These are phyloP conservation scores for Gigaspora rosea DNA, from an alignment of 192 early-diverging fungal genomes.

Conservation along the genomic window DNA sequence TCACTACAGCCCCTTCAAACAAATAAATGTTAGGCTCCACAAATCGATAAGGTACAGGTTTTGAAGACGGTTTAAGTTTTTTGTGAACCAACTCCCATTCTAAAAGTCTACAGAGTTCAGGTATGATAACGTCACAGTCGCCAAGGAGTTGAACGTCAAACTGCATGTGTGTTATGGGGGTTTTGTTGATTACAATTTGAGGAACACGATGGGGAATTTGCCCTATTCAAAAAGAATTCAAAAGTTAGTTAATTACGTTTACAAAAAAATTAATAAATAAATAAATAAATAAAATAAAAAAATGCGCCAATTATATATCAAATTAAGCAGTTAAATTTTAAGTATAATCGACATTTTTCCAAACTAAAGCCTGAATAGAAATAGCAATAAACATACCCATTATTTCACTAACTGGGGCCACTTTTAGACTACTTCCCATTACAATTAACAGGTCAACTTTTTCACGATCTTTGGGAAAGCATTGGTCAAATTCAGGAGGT, in stretches of 20 bases:
- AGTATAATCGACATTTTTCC: too few species aligned
- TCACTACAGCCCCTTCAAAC: conserved; percentile 52
- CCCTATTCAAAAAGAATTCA: conserved; percentile 40
- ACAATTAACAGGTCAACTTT: conserved; percentile 89
- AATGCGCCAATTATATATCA: background rate
- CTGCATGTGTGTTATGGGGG: conserved; percentile 78
- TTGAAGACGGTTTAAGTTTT: conserved; percentile 50
- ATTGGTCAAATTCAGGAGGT: conserved; percentile 75
- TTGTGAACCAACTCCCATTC: conserved; percentile 77
- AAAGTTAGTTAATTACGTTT: background rate
- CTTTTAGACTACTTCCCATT: conserved; percentile 94
- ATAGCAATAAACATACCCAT: conserved; percentile 53
- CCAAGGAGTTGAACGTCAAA: conserved; percentile 92
- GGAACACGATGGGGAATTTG: conserved; percentile 81
- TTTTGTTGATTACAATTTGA: conserved; percentile 91
- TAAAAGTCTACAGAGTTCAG: conserved; percentile 69
- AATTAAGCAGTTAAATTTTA: background rate
- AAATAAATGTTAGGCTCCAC: conserved; percentile 46
- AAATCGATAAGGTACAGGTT: conserved; percentile 33
- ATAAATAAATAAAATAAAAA: too few species aligned
- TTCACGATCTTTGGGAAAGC: conserved; percentile 68
- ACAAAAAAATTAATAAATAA: too few species aligned
- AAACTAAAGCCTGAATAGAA: background rate
- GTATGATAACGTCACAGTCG: conserved; percentile 81
- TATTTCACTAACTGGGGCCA: conserved; percentile 91